These are phyloP conservation scores for Monosporascus cannonballus DNA, from an alignment of 2,329 filamentous ascomycete species.

Conservation along the genomic window DNA sequence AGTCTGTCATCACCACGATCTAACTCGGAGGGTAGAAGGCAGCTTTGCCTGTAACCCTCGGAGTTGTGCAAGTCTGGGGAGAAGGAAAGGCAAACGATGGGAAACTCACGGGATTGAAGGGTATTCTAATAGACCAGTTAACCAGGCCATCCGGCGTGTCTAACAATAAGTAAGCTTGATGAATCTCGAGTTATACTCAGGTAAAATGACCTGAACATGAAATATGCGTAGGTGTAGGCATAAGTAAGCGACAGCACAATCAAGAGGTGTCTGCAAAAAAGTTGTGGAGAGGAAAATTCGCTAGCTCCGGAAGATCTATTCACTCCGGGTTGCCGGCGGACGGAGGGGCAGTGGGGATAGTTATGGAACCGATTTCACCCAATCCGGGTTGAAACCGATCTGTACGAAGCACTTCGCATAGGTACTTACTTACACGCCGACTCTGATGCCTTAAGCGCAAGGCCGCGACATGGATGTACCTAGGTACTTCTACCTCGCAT, in stretches of 20 bases:
- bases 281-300: too few species aligned
- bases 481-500: too few species aligned
- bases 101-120: slow-evolving; percentile 7
- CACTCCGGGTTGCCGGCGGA: background rate
- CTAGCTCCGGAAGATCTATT: background rate
- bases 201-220: background rate
- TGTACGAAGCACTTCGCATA: too few species aligned
- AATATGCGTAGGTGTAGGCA: background rate
- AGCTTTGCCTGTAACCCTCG: background rate
- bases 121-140: background rate
- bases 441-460: too few species aligned
- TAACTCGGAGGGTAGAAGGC: background rate
- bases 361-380: too few species aligned
- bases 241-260: background rate
- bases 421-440: too few species aligned
- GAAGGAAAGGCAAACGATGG: background rate
- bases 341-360: too few species aligned
- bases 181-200: background rate
- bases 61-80: background rate
- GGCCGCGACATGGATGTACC: too few species aligned
- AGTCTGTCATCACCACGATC: slow-evolving; percentile 57
- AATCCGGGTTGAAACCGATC: too few species aligned
- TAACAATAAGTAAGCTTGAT: background rate
- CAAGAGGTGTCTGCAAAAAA: too few species aligned
- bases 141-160: background rate